Evolutionary conservation across 1,284 basidiomycete genomes (phyloP).

Genomic region (Ceraceosorus guamensis): DNA sequence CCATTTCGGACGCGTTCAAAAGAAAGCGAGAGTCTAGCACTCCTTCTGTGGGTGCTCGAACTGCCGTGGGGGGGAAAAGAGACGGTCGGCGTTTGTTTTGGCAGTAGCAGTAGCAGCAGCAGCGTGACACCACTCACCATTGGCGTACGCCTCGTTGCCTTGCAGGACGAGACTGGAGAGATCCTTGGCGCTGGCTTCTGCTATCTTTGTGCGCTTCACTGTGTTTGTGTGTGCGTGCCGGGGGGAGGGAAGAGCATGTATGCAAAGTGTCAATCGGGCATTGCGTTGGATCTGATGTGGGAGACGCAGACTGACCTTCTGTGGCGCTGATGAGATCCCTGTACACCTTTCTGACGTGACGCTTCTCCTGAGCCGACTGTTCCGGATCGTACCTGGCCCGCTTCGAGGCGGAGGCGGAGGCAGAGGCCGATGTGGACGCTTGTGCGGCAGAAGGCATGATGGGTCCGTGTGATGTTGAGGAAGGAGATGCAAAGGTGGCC

Average conservation of each 20-base stretch:
- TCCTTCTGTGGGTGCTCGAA: constrained; percentile 26
- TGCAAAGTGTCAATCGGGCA: background rate
- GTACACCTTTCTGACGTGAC: background rate
- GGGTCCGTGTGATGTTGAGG: no score
- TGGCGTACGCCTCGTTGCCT: background rate
- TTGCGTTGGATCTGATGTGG: background rate
- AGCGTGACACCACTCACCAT: background rate
- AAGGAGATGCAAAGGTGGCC: no score
- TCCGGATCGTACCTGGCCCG: background rate
- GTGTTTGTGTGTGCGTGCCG: background rate
- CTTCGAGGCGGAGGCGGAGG: background rate
- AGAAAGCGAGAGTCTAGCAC: constrained; percentile 40
- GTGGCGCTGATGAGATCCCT: background rate
- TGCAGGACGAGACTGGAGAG: background rate
- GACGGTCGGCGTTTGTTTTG: background rate
- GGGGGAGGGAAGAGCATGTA: no score
- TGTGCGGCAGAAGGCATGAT: no score
- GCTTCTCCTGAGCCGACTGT: background rate
- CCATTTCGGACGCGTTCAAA: constrained; percentile 33
- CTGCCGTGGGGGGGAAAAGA: constrained; percentile 8
- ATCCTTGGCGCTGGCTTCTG: background rate
- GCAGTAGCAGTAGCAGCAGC: background rate
- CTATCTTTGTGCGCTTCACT: background rate
- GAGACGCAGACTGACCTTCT: background rate
- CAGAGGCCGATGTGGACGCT: no score